Conservation (phyloP, 2,329 filamentous ascomycete genomes). For the Biscogniauxia marginata region DNA sequence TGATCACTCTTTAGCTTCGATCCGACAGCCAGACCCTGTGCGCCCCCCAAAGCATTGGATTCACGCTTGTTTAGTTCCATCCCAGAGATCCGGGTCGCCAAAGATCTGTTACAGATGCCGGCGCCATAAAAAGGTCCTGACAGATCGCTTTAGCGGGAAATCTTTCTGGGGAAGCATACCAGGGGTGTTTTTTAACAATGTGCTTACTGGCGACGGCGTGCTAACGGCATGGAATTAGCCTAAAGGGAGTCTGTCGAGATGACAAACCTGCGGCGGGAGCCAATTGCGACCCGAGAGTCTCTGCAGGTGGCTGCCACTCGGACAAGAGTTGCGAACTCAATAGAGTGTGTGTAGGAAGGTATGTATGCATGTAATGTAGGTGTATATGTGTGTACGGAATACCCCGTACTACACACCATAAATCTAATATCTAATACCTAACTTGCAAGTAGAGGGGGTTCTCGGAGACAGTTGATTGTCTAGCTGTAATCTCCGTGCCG, state of each 20-base stretch:
- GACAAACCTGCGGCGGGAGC: not conserved
- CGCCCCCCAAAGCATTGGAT: conserved; percentile 29
- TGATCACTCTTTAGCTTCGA: conserved; percentile 25
- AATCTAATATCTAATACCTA: not conserved
- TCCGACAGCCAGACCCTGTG: conserved; percentile 26
- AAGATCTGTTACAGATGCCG: conserved; percentile 29
- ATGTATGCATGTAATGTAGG: conserved; percentile 1
- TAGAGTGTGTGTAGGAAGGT: not conserved
- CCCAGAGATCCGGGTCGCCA: conserved; percentile 32
- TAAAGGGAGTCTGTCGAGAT: not conserved
- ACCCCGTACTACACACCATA: not conserved
- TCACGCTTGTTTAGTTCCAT: conserved; percentile 36
- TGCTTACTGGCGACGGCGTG: not conserved
- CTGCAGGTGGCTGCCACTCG: conserved; percentile 4
- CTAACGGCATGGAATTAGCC: not conserved
- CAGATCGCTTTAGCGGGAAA: conserved; percentile 37
- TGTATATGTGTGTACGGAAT: not conserved
- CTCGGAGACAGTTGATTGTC: not conserved
- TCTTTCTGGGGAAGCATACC: conserved; percentile 35
- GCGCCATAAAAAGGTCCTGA: conserved; percentile 34
- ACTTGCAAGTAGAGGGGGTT: conserved; percentile 7
- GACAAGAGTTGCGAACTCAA: not conserved
- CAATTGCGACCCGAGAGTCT: conserved; percentile 14
- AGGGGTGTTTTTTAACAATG: conserved; percentile 4
- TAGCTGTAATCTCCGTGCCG: not conserved